These are phyloP conservation scores for Tubosaeta sp. DNA, from an alignment of 768 basidiomycete species.

Conservation along the genomic window DNA sequence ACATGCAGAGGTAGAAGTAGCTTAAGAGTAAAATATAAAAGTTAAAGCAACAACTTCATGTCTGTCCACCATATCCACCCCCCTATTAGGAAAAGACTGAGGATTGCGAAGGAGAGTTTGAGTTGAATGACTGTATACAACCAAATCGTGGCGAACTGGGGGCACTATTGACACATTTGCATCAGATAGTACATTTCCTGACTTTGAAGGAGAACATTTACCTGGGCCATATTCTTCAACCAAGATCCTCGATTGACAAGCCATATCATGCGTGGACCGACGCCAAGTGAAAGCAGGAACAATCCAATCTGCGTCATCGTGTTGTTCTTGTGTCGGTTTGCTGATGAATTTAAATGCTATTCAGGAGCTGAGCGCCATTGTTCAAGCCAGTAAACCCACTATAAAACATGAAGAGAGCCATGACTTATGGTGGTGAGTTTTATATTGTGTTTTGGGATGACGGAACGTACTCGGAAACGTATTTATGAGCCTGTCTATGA, in stretches of 20 bases:
- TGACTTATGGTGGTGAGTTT: conserved; percentile 41
- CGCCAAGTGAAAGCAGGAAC: conserved; percentile 52
- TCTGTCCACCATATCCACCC: conserved; percentile 61
- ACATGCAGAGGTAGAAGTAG: not conserved
- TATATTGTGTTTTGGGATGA: not conserved
- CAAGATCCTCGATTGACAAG: conserved; percentile 67
- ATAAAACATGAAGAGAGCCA: conserved; percentile 58
- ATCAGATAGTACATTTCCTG: not conserved
- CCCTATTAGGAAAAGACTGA: conserved; percentile 51
- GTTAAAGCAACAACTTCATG: conserved; percentile 42
- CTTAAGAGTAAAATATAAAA: too few species aligned
- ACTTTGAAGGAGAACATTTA: conserved; percentile 21
- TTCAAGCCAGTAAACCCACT: conserved; percentile 15
- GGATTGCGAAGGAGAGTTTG: conserved; percentile 55
- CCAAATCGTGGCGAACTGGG: conserved; percentile 77
- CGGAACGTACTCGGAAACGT: conserved; percentile 66
- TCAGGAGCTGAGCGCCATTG: not conserved
- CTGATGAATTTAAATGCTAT: conserved; percentile 25
- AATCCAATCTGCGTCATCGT: conserved; percentile 52
- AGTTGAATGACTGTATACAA: conserved; percentile 70
- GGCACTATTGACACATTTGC: conserved; percentile 43
- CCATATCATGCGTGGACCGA: conserved; percentile 67
- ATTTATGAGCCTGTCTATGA: conserved; percentile 56
- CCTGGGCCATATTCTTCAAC: conserved; percentile 72
- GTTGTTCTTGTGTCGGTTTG: conserved; percentile 59